A percentile compares a stretch with the other conserved stretches of the same genome.
Evolutionary conservation across 1,284 basidiomycete genomes (phyloP).

Genomic region (Pisolithus thermaeus): DNA sequence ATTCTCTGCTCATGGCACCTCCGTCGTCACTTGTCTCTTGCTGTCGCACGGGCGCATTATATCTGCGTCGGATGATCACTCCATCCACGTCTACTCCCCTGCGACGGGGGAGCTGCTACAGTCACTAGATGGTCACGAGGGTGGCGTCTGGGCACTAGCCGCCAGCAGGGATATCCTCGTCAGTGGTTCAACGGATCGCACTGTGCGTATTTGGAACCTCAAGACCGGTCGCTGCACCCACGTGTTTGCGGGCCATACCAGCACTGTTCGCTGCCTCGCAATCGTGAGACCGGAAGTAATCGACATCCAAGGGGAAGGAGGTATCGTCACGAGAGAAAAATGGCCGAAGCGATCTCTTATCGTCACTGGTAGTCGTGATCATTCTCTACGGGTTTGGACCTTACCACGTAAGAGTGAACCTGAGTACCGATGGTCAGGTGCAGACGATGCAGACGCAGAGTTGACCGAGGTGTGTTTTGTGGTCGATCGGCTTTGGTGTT

Average conservation of each 20-base stretch:
- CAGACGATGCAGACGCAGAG: conserved; percentile 64
- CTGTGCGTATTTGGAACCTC: conserved; percentile 91
- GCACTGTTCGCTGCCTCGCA: conserved; percentile 87
- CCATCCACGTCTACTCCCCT: conserved; percentile 88
- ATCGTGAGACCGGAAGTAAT: conserved; percentile 85
- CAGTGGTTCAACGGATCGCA: conserved; percentile 90
- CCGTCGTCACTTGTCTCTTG: conserved; percentile 90
- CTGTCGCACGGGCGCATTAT: conserved; percentile 93
- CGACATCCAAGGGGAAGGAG: conserved; percentile 58
- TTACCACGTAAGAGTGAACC: conserved; percentile 75
- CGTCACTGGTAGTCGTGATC: conserved; percentile 90
- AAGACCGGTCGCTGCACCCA: conserved; percentile 77
- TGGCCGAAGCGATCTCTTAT: conserved; percentile 86
- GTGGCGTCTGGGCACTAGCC: conserved; percentile 92
- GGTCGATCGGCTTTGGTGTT: background rate
- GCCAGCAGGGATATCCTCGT: conserved; percentile 83
- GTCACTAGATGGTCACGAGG: conserved; percentile 84
- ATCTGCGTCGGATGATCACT: conserved; percentile 90
- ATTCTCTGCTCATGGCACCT: conserved; percentile 82
- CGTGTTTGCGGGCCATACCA: conserved; percentile 90
- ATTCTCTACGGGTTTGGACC: conserved; percentile 86
- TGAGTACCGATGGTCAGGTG: conserved; percentile 67
- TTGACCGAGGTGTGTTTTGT: conserved; percentile 53
- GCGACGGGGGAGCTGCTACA: conserved; percentile 69
- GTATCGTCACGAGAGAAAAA: conserved; percentile 56